A percentile compares a stretch with the other conserved stretches of the same genome.
Conservation (phyloP, 495 filamentous ascomycete genomes). For the Penicillium canariense region DNA sequence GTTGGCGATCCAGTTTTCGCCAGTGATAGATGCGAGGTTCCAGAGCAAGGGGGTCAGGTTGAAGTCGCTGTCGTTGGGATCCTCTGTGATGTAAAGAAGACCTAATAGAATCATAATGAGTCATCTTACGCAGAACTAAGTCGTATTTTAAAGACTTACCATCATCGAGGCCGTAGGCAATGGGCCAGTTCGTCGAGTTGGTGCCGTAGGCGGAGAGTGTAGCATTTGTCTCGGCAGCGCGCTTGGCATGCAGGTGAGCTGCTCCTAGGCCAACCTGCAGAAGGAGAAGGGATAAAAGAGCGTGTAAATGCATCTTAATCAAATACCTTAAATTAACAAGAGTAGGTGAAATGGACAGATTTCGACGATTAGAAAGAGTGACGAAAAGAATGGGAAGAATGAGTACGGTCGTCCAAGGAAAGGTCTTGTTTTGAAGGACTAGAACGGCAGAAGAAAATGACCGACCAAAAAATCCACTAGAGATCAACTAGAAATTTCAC, state of each 20-base stretch:
- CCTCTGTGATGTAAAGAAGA: conserved; percentile 12
- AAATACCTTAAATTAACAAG: too few relatives aligned
- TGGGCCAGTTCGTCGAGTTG: conserved; percentile 13
- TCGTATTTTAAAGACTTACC: conserved; percentile 1
- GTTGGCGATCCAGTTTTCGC: conserved; percentile 19
- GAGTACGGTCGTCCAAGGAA: too few relatives aligned
- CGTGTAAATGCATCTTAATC: background rate
- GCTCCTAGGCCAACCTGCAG: background rate
- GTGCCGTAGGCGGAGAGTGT: conserved; percentile 17
- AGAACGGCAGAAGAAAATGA: too few relatives aligned
- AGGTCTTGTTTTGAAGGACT: too few relatives aligned
- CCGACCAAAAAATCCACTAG: too few relatives aligned
- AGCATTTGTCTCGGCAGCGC: conserved; percentile 14
- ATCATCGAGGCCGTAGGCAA: conserved; percentile 8
- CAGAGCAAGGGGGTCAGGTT: conserved; percentile 11
- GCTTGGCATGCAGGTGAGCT: conserved; percentile 8
- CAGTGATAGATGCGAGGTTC: conserved; percentile 16
- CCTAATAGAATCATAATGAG: background rate
- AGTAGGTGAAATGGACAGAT: too few relatives aligned
- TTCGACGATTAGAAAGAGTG: background rate
- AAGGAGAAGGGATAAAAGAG: background rate
- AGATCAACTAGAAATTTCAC: too few relatives aligned
- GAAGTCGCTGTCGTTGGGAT: conserved; percentile 2
- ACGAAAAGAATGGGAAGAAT: too few relatives aligned
- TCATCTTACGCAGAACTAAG: background rate